Conservation (phyloP, 768 basidiomycete genomes). For the Phlebiopsis flavidoalba region DNA sequence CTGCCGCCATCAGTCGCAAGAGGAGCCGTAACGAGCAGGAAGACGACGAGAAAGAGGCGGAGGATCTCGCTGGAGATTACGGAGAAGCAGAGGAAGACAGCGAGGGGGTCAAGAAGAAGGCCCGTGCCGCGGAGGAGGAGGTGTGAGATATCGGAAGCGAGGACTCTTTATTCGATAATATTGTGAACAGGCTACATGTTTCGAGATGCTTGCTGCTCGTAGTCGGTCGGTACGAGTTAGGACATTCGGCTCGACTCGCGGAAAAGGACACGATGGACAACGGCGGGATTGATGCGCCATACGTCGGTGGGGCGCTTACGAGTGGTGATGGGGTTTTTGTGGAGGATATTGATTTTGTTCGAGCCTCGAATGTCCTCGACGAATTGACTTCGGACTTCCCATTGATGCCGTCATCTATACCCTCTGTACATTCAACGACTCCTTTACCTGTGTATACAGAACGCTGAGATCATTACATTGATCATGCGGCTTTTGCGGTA, state of each 20-base stretch:
- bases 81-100: constrained; percentile 27
- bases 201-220: not conserved
- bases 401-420: too few species aligned
- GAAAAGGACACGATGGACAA: not conserved
- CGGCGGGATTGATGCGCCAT: not conserved
- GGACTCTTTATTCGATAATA: constrained; percentile 1
- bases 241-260: not conserved
- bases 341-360: too few species aligned
- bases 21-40: constrained; percentile 14
- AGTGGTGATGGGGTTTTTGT: too few species aligned
- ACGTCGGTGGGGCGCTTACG: not conserved
- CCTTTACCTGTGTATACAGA: too few species aligned
- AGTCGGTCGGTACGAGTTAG: not conserved
- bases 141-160: not conserved
- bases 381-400: too few species aligned
- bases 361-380: too few species aligned
- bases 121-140: constrained; percentile 17
- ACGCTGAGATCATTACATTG: too few species aligned
- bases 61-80: constrained; percentile 15
- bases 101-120: constrained; percentile 31
- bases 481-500: too few species aligned
- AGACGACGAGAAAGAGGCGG: constrained; percentile 23
- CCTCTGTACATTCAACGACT: too few species aligned
- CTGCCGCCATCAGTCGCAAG: constrained; percentile 14
- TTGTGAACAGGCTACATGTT: not conserved